These are phyloP conservation scores for Saccharata proteae DNA, from an alignment of 2,329 filamentous ascomycete species.

Conservation along the genomic window DNA sequence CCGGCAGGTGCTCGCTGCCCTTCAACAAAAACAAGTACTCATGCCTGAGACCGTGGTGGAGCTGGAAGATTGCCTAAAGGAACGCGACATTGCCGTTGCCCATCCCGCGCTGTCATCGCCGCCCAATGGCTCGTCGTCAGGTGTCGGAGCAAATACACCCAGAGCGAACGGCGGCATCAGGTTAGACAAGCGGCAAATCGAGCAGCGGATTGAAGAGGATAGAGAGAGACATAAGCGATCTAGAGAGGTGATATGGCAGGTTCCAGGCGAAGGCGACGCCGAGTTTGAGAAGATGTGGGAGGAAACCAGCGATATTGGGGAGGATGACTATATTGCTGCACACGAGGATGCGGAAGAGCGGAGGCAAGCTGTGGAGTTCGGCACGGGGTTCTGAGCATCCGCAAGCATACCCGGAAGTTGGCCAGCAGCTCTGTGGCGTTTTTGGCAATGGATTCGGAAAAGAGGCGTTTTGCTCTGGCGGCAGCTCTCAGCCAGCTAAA, in stretches of 20 bases:
- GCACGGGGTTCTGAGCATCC: constrained; percentile 8
- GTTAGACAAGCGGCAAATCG: constrained; percentile 77
- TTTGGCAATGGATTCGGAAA: background rate
- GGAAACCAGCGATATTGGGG: constrained; percentile 72
- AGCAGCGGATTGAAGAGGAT: constrained; percentile 95
- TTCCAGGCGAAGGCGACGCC: constrained; percentile 50
- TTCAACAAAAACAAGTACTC: constrained; percentile 61
- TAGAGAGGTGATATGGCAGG: constrained; percentile 87
- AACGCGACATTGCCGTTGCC: constrained; percentile 47
- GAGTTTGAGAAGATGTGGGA: constrained; percentile 80
- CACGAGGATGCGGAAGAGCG: constrained; percentile 59
- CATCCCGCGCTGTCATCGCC: constrained; percentile 16
- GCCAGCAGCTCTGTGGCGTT: background rate
- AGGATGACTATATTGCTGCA: constrained; percentile 70
- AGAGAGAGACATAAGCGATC: constrained; percentile 85
- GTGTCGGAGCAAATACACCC: constrained; percentile 7
- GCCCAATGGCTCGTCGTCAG: constrained; percentile 9
- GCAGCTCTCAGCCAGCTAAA: too few relatives aligned
- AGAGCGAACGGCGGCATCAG: constrained; percentile 30
- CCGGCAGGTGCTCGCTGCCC: constrained; percentile 50
- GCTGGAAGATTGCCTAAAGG: constrained; percentile 72
- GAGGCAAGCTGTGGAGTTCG: constrained; percentile 33
- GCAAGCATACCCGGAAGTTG: background rate
- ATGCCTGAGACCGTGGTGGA: constrained; percentile 62
- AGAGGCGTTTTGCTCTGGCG: too few relatives aligned